Conservation (phyloP, 306 rosid species). For the Quercus alba region DNA sequence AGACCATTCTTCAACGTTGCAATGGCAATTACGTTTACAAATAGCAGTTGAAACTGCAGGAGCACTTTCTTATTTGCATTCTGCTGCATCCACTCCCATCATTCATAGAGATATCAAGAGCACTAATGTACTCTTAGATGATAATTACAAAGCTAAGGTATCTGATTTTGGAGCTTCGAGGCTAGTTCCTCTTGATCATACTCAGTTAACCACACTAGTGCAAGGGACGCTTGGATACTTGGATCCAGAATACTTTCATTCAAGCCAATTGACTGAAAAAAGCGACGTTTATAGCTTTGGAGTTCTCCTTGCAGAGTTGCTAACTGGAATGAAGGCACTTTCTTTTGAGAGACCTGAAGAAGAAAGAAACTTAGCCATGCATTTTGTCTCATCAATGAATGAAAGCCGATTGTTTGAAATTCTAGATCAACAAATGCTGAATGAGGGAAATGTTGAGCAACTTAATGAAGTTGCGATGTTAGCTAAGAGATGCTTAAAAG, state of each 20-base stretch:
- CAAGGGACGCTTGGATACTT: conserved; percentile 52
- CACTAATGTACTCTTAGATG: conserved; percentile 39
- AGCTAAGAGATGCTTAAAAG: conserved; percentile 26
- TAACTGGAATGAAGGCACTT: conserved; percentile 32
- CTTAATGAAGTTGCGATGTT: conserved; percentile 27
- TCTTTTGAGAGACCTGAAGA: conserved; percentile 16
- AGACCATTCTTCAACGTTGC: background rate
- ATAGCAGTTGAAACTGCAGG: conserved; percentile 36
- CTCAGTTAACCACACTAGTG: conserved; percentile 34
- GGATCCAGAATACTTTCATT: conserved; percentile 37
- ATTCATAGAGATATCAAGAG: conserved; percentile 50
- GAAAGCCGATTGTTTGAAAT: conserved; percentile 14
- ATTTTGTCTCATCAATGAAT: conserved; percentile 28
- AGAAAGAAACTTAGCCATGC: conserved; percentile 17
- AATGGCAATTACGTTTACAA: conserved; percentile 34
- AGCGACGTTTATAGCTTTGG: conserved; percentile 79
- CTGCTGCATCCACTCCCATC: conserved; percentile 34
- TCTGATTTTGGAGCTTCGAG: conserved; percentile 49
- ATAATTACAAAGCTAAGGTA: conserved; percentile 31
- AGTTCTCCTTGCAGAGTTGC: conserved; percentile 37
- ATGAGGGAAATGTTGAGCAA: conserved; percentile 15
- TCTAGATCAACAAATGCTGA: conserved; percentile 20
- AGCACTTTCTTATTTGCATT: conserved; percentile 43
- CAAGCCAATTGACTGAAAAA: conserved; percentile 52
- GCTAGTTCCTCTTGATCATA: conserved; percentile 38